A percentile compares a stretch with the other conserved stretches of the same genome.
phyloP scores from a whole-genome alignment of 2,329 filamentous ascomycete species.

The Helicocarpus griseus region DNA sequence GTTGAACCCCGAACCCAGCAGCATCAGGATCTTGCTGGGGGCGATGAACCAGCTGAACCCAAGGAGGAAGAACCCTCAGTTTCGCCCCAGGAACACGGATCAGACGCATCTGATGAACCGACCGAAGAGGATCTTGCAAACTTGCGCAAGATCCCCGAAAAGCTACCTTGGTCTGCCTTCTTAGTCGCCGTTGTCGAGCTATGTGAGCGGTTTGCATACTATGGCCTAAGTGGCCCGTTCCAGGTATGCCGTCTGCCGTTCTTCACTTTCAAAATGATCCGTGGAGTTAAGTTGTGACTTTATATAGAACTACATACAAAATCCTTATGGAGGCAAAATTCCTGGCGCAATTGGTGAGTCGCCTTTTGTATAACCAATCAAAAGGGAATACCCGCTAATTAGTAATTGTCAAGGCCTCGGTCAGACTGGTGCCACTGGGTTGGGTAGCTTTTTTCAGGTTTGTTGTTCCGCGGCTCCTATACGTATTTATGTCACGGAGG shows the following conservation, averaged over 20 bases:
- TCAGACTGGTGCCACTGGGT: conserved; percentile 36
- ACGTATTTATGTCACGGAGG: not conserved
- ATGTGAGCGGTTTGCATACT: conserved; percentile 50
- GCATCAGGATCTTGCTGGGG: not conserved
- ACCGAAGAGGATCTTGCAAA: conserved; percentile 41
- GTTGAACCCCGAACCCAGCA: not conserved
- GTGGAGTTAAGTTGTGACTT: not conserved
- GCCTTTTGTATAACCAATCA: not conserved
- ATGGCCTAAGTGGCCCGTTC: conserved; percentile 45
- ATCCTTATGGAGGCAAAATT: conserved; percentile 27
- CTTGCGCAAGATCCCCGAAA: conserved; percentile 46
- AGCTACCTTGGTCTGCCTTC: conserved; percentile 45
- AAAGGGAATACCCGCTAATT: not conserved
- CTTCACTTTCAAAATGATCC: not conserved
- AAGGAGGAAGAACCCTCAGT: not conserved
- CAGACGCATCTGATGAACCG: conserved; percentile 28
- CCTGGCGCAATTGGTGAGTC: conserved; percentile 26
- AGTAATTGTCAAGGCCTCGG: conserved; percentile 18
- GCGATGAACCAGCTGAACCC: not conserved
- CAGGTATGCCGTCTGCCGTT: conserved; percentile 14
- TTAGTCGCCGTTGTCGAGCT: conserved; percentile 49
- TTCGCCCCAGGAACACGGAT: not conserved
- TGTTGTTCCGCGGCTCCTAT: not conserved
- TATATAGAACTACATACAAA: conserved; percentile 43
- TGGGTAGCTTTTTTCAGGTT: conserved; percentile 44